A percentile compares a stretch with the other conserved stretches of the same genome.
Evolutionary conservation across 441 rosid species (phyloP).

Genomic region (Mallotus japonicus): DNA sequence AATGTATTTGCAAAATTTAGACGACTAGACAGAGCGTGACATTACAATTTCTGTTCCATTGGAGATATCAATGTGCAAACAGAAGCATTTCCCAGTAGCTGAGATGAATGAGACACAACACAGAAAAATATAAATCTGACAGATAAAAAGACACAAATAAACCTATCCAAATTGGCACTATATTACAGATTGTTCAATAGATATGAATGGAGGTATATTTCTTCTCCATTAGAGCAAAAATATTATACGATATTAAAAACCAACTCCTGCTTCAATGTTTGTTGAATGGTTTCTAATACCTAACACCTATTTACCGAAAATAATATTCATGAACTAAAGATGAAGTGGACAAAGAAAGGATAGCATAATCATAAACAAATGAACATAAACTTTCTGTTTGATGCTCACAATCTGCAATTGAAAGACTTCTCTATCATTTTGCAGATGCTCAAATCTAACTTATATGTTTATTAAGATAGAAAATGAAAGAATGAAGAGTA

Average conservation of each 20-base stretch:
- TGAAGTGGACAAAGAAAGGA: neutral
- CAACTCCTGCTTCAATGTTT: neutral
- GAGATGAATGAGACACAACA: neutral
- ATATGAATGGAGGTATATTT: neutral
- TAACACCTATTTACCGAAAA: neutral
- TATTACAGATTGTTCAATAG: neutral
- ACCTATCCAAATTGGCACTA: neutral
- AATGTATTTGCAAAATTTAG: slow-evolving; percentile 1
- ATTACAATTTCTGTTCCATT: neutral
- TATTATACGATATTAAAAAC: neutral
- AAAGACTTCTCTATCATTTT: slow-evolving; percentile 9
- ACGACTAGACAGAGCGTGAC: neutral
- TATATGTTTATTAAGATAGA: neutral
- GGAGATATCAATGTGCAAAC: neutral
- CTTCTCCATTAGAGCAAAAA: neutral
- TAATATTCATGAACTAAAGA: neutral
- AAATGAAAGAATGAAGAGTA: slow-evolving; percentile 26
- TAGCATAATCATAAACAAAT: neutral
- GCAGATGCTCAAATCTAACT: neutral
- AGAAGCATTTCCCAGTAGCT: neutral
- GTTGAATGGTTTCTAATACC: neutral
- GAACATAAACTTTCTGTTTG: neutral
- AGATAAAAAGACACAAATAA: neutral
- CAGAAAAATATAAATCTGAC: neutral
- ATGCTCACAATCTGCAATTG: neutral